These are phyloP conservation scores for Pichia sp. DNA, from an alignment of 1,139 yeast species.

Conservation along the genomic window DNA sequence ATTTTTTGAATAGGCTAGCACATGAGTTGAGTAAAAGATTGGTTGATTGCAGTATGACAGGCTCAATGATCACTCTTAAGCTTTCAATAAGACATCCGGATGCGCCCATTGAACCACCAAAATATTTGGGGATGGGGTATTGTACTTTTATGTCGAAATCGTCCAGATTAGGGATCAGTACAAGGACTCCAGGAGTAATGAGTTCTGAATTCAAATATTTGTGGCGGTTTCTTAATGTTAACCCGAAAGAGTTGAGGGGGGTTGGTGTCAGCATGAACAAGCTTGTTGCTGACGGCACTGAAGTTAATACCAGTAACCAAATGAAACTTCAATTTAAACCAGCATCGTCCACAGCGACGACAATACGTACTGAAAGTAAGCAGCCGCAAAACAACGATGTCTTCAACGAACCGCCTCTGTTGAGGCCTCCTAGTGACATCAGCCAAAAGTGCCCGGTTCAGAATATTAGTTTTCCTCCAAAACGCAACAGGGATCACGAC, in stretches of 20 bases:
- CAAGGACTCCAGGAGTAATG: conserved; percentile 59
- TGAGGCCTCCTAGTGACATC: background rate
- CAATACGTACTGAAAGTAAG: background rate
- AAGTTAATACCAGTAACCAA: conserved; percentile 35
- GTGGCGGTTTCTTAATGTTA: conserved; percentile 50
- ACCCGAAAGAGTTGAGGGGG: conserved; percentile 69
- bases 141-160: conserved; percentile 65
- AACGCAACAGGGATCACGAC: background rate
- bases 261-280: conserved; percentile 65
- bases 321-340: conserved; percentile 39
- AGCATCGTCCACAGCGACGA: background rate
- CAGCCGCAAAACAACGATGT: too few species aligned
- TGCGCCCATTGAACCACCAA: conserved; percentile 73
- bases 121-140: conserved; percentile 77
- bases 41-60: conserved; percentile 43
- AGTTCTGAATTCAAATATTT: conserved; percentile 59
- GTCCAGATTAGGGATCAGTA: conserved; percentile 57
- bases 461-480: background rate
- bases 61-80: conserved; percentile 59
- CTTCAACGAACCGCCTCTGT: background rate
- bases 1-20: conserved; percentile 55
- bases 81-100: conserved; percentile 58
- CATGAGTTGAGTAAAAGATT: conserved; percentile 58
- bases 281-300: conserved; percentile 41
- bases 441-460: background rate